Conservation (phyloP, 352 stramenopile species). For the Globisporangium middletonii region DNA sequence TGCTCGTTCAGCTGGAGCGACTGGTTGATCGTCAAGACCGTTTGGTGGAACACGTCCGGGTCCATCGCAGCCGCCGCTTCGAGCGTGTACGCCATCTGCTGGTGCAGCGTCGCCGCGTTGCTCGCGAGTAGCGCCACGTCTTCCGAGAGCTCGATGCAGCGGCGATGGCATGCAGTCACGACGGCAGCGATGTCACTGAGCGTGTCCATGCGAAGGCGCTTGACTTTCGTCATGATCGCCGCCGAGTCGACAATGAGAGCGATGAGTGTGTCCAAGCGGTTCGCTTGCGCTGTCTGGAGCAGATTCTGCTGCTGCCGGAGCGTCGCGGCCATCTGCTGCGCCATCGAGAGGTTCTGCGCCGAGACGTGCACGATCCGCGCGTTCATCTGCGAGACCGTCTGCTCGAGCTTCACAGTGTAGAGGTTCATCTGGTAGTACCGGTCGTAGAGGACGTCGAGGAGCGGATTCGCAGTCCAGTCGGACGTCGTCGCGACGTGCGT, state of each 20-base stretch:
- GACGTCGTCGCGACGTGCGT: slow-evolving; percentile 18
- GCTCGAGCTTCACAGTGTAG: slow-evolving; percentile 35
- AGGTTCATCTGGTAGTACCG: slow-evolving; percentile 42
- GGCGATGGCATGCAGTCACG: slow-evolving; percentile 39
- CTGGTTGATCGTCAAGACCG: slow-evolving; percentile 34
- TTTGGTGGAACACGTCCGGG: slow-evolving; percentile 28
- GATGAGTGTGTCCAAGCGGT: slow-evolving; percentile 34
- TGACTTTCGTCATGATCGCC: slow-evolving; percentile 48
- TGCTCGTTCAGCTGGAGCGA: slow-evolving; percentile 42
- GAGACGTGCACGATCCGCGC: slow-evolving; percentile 39
- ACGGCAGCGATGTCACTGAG: slow-evolving; percentile 64
- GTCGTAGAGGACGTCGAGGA: slow-evolving; percentile 52
- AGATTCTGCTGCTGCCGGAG: slow-evolving; percentile 24
- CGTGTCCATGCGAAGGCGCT: slow-evolving; percentile 36
- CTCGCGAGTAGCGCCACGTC: slow-evolving; percentile 38
- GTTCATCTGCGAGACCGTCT: slow-evolving; percentile 31
- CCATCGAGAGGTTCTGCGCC: slow-evolving; percentile 34
- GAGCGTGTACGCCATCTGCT: slow-evolving; percentile 33
- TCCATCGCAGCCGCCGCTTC: slow-evolving; percentile 22
- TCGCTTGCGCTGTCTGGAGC: slow-evolving; percentile 22
- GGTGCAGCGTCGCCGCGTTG: slow-evolving; percentile 29
- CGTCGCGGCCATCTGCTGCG: slow-evolving; percentile 18
- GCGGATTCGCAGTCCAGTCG: slow-evolving; percentile 33
- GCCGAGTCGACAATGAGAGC: slow-evolving; percentile 50
- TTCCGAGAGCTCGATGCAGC: slow-evolving; percentile 44